Base-by-base conservation (phyloP, 202 grass and related monocot species). In the Elaeis oleifera region DNA sequence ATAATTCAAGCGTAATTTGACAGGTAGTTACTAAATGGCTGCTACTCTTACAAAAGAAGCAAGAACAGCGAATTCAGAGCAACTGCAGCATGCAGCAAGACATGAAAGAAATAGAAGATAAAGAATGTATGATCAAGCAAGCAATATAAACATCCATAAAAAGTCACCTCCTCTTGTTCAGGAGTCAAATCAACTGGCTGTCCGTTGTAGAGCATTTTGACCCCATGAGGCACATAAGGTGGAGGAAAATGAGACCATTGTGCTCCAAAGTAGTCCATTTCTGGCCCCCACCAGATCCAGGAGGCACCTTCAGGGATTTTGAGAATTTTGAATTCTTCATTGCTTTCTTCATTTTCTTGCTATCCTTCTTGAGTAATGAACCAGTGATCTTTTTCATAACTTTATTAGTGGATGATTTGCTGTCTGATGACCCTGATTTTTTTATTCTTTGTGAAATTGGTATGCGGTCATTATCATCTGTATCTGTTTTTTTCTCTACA, bases 281-380 rank as follows among this genome's bases (percentile, higher is more conserved):
- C 68, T 82, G 31, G 20, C 88, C 94, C 36, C 21, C 94, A 51
- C 88, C 94, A 48, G 87, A 91, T 68, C 88, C 94, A 78, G 94
- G 94, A 67, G 80, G 88, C 18, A 86, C 76, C 68, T 50, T 91
- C 62, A 83, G 54, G 57, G 36, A 80, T 73, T 85, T 88, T 67
- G 81, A 87, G 71, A 89, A 89, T 56, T 81, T 83, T 23, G 67
- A 76, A 68, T 63, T 90, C 76, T 90, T 90, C 69, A 80, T 63
- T 39, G 26, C 49, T 68, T 77, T 91, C 59, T 84, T 78, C 59
- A 63, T 73, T 44, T 39, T 44, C 67, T 81, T 91, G 18, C 49
- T 74, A n/a, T 70, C 50, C 60, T 96, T 95, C 72, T 90, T 85
- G 49, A 63, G 63, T 56, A 76, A 79, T 27, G 64, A 83, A 44